Evolutionary conservation across 2,329 filamentous ascomycete genomes (phyloP).

Genomic region (Exserohilum rostratum): DNA sequence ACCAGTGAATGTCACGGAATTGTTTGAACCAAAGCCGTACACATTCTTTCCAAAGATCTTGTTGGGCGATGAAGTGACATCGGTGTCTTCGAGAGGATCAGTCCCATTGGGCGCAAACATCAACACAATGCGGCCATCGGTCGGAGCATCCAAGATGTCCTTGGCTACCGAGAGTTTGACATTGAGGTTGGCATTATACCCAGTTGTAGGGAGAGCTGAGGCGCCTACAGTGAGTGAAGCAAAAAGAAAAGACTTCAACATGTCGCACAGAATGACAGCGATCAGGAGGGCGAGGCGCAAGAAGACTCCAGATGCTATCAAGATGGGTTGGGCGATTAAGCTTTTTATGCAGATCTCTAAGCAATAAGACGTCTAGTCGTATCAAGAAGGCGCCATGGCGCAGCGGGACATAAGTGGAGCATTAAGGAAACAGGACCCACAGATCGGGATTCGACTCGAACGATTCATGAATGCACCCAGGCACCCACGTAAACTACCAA

Average conservation of each 20-base stretch:
- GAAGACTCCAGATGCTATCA: background rate
- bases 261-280: background rate
- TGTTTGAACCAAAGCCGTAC: slow-evolving; percentile 26
- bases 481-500: background rate
- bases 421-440: background rate
- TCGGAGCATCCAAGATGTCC: slow-evolving; percentile 34
- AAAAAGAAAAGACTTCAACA: slow-evolving; percentile 5
- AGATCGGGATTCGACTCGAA: too few relatives aligned
- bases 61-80: slow-evolving; percentile 44
- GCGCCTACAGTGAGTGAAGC: slow-evolving; percentile 3
- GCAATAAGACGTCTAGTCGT: slow-evolving; percentile 2
- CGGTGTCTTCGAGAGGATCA: slow-evolving; percentile 46
- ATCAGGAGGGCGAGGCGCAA: background rate
- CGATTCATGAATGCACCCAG: too few relatives aligned
- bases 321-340: background rate
- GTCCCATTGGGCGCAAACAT: slow-evolving; percentile 44
- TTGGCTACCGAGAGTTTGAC: slow-evolving; percentile 36
- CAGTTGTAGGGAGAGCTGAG: slow-evolving; percentile 1
- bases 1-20: slow-evolving; percentile 33
- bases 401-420: background rate
- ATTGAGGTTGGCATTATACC: slow-evolving; percentile 2
- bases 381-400: slow-evolving; percentile 6
- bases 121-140: slow-evolving; percentile 41
- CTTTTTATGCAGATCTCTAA: slow-evolving; percentile 4
- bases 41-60: slow-evolving; percentile 49